Percentiles rank a stretch among this genome's conserved stretches.
phyloP scores from a whole-genome alignment of 768 basidiomycete genomes.

The Nevesoporus exiguus region DNA sequence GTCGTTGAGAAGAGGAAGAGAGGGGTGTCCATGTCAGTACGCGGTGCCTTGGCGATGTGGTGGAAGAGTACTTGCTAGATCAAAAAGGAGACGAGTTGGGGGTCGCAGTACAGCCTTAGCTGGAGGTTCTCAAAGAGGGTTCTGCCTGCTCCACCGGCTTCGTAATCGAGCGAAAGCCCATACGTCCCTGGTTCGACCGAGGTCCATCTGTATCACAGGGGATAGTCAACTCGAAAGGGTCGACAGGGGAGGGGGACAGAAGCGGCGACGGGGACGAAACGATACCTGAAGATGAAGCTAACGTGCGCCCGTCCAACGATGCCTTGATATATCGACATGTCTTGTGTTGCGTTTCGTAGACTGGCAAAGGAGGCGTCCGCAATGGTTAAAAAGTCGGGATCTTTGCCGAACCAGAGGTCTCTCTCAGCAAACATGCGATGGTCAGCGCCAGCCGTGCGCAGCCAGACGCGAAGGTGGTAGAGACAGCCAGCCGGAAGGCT shows the following conservation, averaged over 20 bases:
- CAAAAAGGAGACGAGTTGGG: constrained; percentile 50
- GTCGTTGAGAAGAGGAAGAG: no score
- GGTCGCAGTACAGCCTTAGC: constrained; percentile 54
- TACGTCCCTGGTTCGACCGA: constrained; percentile 42
- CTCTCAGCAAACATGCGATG: constrained; percentile 64
- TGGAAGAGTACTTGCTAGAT: constrained; percentile 48
- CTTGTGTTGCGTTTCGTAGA: constrained; percentile 40
- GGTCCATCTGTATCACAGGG: constrained; percentile 44
- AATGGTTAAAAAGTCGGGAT: constrained; percentile 60
- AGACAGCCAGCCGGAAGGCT: constrained; percentile 52
- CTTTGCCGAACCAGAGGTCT: constrained; percentile 62
- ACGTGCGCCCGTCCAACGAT: constrained; percentile 55
- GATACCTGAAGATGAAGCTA: constrained; percentile 51
- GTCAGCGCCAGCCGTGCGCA: constrained; percentile 53
- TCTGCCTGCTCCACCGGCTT: constrained; percentile 57
- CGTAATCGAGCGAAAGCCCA: constrained; percentile 60
- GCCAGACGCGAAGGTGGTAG: constrained; percentile 61
- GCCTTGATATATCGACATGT: constrained; percentile 52
- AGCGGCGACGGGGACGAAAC: constrained; percentile 24
- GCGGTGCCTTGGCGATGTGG: no score
- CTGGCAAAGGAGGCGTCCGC: constrained; percentile 54
- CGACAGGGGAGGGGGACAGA: no score
- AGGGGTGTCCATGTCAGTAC: not conserved
- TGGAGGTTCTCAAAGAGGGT: constrained; percentile 50
- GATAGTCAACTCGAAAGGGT: not conserved